Evolutionary conservation across 352 stramenopile species (phyloP).

Genomic region (Phytophthora ramorum): DNA sequence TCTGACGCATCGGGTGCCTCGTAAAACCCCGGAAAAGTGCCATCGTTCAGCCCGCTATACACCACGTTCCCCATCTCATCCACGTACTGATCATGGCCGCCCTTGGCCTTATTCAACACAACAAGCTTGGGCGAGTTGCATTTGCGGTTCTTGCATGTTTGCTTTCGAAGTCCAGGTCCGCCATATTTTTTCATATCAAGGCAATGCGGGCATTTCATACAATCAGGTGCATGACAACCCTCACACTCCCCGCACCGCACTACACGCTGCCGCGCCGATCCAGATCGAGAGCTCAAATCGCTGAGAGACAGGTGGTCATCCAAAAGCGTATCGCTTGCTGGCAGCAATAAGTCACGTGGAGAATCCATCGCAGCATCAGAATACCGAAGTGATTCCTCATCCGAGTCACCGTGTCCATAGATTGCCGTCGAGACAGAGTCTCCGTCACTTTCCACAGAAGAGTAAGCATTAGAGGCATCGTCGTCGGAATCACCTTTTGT

Average conservation of each 20-base stretch:
- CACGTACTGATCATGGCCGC: slow-evolving; percentile 58
- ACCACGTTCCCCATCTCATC: slow-evolving; percentile 58
- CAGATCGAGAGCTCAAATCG: slow-evolving; percentile 44
- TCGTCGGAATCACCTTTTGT: slow-evolving; percentile 53
- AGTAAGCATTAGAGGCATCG: slow-evolving; percentile 48
- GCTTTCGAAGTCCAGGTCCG: slow-evolving; percentile 78
- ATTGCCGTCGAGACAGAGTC: slow-evolving; percentile 48
- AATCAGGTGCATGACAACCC: slow-evolving; percentile 75
- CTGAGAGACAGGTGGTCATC: slow-evolving; percentile 48
- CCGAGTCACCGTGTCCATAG: slow-evolving; percentile 33
- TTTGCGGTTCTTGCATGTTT: slow-evolving; percentile 84
- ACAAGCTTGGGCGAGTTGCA: slow-evolving; percentile 78
- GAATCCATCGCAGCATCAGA: slow-evolving; percentile 42
- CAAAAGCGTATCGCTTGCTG: slow-evolving; percentile 42
- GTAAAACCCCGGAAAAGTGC: slow-evolving; percentile 38
- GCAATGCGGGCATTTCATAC: slow-evolving; percentile 80
- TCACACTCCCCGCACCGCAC: slow-evolving; percentile 81
- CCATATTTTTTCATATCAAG: slow-evolving; percentile 90
- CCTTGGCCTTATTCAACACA: slow-evolving; percentile 67
- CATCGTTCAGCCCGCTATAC: slow-evolving; percentile 32
- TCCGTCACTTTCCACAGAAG: slow-evolving; percentile 62
- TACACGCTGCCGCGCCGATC: slow-evolving; percentile 57
- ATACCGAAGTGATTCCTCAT: slow-evolving; percentile 36
- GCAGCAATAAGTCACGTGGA: slow-evolving; percentile 45
- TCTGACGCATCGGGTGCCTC: slow-evolving; percentile 40